phyloP scores from a whole-genome alignment of 306 rosid species.

The Cicer bijugum region DNA sequence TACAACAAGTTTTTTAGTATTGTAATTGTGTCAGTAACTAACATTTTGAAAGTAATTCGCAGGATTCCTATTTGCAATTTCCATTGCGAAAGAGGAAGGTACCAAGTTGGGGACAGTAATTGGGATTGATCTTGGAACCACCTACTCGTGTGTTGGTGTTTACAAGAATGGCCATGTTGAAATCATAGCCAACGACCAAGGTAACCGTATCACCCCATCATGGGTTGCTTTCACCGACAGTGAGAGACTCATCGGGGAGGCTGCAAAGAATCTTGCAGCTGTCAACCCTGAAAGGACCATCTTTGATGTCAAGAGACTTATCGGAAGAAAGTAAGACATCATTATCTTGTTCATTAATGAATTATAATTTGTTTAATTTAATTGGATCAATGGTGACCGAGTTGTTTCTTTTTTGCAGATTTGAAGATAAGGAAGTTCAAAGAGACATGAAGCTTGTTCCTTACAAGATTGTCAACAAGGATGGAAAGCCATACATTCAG shows the following conservation, averaged over 20 bases:
- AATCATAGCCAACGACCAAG: conserved; percentile 98
- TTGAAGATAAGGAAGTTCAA: conserved; percentile 90
- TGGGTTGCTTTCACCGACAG: conserved; percentile 91
- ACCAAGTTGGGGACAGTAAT: conserved; percentile 91
- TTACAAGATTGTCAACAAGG: conserved; percentile 92
- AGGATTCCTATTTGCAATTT: conserved; percentile 83
- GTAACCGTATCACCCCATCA: conserved; percentile 98
- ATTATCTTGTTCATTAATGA: neutral
- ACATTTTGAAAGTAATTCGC: conserved; percentile 25
- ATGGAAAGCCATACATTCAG: conserved; percentile 95
- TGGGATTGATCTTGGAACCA: conserved; percentile 96
- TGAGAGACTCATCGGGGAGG: conserved; percentile 97
- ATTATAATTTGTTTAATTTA: neutral
- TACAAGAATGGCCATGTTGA: conserved; percentile 97
- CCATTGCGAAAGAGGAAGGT: conserved; percentile 89
- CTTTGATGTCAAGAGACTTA: conserved; percentile 96
- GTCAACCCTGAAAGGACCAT: conserved; percentile 93
- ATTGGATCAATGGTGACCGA: conserved; percentile 25
- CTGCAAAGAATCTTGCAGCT: conserved; percentile 99
- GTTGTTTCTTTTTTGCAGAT: conserved; percentile 54
- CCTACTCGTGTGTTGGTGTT: conserved; percentile 98
- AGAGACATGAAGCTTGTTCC: conserved; percentile 88
- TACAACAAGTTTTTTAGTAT: neutral
- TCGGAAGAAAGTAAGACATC: conserved; percentile 82
- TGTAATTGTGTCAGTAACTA: conserved; percentile 32